Conservation (phyloP, 129 eudicot species). For the Centella asiatica region DNA sequence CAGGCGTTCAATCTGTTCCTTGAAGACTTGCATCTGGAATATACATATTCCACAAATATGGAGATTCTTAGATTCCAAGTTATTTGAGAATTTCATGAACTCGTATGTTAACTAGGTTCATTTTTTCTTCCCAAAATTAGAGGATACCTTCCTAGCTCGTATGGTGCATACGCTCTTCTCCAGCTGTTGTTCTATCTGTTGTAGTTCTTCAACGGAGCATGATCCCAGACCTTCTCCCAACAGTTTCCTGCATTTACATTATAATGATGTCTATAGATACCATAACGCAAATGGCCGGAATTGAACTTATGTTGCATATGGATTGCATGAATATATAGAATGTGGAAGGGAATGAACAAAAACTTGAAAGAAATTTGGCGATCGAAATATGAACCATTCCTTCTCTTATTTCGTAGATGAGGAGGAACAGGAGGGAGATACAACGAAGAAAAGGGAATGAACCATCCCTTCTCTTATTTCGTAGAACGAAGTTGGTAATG, state of each 20-base stretch:
- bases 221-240: constrained; percentile 73
- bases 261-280: background rate
- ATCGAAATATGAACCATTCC: no score
- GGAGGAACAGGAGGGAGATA: no score
- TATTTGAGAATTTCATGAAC: background rate
- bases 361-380: no score
- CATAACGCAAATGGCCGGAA: background rate
- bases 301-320: background rate
- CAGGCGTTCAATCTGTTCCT: constrained; percentile 65
- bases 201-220: constrained; percentile 68
- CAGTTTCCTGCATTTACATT: constrained; percentile 44
- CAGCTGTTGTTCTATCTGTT: constrained; percentile 62
- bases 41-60: constrained; percentile 6
- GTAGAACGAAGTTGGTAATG: no score
- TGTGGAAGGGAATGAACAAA: no score
- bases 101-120: background rate
- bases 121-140: background rate
- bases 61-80: constrained; percentile 5
- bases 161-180: constrained; percentile 56
- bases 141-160: constrained; percentile 70
- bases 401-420: no score
- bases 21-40: constrained; percentile 64
- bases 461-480: no score
- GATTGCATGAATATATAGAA: no score
- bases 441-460: no score